Percentiles rank a stretch among this genome's conserved stretches.
phyloP scores from a whole-genome alignment of 2,329 filamentous ascomycete genomes.

The Scedosporium dehoogii region DNA sequence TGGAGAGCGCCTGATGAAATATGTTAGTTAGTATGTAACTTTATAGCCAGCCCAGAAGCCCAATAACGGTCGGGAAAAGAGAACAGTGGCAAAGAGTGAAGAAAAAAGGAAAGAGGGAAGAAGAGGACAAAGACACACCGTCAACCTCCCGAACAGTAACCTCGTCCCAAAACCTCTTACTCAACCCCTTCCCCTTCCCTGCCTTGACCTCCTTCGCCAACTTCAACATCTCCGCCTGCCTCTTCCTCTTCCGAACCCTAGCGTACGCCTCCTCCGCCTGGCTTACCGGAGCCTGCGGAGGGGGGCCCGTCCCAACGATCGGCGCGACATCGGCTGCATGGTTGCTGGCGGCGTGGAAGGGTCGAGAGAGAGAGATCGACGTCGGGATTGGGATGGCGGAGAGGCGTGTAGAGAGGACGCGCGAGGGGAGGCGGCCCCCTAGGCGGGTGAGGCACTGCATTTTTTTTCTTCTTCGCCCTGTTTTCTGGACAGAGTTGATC shows the following conservation, averaged over 20 bases:
- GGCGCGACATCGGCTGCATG: slow-evolving; percentile 38
- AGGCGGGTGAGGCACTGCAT: slow-evolving; percentile 2
- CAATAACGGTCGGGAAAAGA: background rate
- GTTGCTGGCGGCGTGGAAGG: slow-evolving; percentile 18
- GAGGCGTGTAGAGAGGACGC: background rate
- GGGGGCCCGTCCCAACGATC: slow-evolving; percentile 47
- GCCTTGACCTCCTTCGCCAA: slow-evolving; percentile 35
- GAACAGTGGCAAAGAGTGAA: background rate
- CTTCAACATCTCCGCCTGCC: slow-evolving; percentile 46
- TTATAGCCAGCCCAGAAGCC: background rate
- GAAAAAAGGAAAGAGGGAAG: background rate
- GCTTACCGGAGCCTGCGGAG: slow-evolving; percentile 41
- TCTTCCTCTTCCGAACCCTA: slow-evolving; percentile 39
- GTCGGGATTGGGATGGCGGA: background rate
- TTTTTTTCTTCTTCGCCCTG: background rate
- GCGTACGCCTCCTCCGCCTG: slow-evolving; percentile 20
- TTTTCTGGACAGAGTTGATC: background rate
- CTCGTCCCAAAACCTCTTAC: slow-evolving; percentile 84
- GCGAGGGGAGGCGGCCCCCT: background rate
- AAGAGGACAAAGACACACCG: slow-evolving; percentile 33
- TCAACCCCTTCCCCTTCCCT: slow-evolving; percentile 26
- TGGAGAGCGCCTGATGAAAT: slow-evolving; percentile 31
- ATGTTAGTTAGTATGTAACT: background rate
- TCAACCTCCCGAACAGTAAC: slow-evolving; percentile 59
- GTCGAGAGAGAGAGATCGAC: background rate